Conservation (phyloP, 805 yeast species). For the Starmera caribaea region DNA sequence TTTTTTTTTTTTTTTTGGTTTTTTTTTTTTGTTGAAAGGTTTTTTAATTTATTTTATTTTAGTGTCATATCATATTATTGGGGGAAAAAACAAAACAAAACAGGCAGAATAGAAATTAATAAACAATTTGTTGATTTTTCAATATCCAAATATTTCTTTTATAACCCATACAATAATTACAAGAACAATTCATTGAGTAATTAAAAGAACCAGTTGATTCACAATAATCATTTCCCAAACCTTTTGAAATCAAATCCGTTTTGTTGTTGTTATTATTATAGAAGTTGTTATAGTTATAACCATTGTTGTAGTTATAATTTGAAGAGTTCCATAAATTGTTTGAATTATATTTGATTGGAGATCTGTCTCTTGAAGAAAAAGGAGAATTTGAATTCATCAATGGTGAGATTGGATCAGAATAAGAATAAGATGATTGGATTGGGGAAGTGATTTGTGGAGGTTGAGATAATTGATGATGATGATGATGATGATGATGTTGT, state of each 20-base stretch:
- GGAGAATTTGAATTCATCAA: slow-evolving; percentile 9
- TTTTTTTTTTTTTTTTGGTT: neutral
- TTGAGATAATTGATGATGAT: no score
- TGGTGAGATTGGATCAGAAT: slow-evolving; percentile 9
- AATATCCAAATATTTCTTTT: slow-evolving; percentile 6
- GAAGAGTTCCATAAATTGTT: slow-evolving; percentile 1
- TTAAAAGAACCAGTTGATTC: slow-evolving; percentile 15
- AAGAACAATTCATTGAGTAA: slow-evolving; percentile 12
- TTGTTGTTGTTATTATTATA: neutral
- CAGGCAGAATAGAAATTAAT: neutral
- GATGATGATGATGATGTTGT: neutral
- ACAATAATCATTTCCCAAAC: slow-evolving; percentile 4
- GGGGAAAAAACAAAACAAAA: neutral
- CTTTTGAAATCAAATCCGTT: no score
- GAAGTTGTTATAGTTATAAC: slow-evolving; percentile 1
- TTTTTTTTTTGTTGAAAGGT: neutral
- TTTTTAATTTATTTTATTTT: neutral
- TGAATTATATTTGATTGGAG: slow-evolving; percentile 4
- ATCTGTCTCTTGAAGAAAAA: slow-evolving; percentile 11
- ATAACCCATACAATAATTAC: slow-evolving; percentile 14
- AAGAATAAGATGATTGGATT: no score
- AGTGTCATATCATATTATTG: neutral
- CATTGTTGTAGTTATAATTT: slow-evolving; percentile 1
- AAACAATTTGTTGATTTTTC: neutral
- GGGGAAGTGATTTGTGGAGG: no score